Conservation (phyloP, 2,329 filamentous ascomycete genomes). For the Alternaria sp. region DNA sequence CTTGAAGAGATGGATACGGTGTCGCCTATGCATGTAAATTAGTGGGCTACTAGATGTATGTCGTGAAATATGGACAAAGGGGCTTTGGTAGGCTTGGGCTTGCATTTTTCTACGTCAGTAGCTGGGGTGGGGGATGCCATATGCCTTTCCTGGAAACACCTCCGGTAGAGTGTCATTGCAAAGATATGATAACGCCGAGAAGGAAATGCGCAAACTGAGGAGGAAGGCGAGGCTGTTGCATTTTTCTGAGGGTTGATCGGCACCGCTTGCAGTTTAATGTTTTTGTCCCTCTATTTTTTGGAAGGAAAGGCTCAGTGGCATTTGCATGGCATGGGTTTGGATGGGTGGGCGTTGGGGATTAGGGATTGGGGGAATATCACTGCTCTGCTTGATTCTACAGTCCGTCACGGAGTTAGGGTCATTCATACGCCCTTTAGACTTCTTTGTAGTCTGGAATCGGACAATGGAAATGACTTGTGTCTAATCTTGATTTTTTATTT, state of each 20-base stretch:
- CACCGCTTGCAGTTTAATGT: background rate
- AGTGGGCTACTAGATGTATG: slow-evolving; percentile 4
- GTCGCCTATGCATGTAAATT: background rate
- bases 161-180: background rate
- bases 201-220: background rate
- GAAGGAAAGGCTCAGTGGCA: background rate
- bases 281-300: background rate
- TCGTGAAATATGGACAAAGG: slow-evolving; percentile 9
- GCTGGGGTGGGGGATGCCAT: background rate
- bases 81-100: slow-evolving; percentile 6
- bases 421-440: background rate
- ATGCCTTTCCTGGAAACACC: slow-evolving; percentile 1
- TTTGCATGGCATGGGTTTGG: background rate
- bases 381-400: background rate
- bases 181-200: background rate
- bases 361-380: background rate
- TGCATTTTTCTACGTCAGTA: background rate
- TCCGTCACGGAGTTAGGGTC: background rate
- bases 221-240: background rate
- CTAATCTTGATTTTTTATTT: background rate
- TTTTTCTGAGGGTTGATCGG: background rate
- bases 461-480: background rate
- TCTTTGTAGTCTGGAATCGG: background rate
- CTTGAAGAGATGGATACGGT: background rate
- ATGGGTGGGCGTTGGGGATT: background rate